Evolutionary conservation across 2,329 filamentous ascomycete genomes (phyloP).

Genomic region (Trichoderma sp.): DNA sequence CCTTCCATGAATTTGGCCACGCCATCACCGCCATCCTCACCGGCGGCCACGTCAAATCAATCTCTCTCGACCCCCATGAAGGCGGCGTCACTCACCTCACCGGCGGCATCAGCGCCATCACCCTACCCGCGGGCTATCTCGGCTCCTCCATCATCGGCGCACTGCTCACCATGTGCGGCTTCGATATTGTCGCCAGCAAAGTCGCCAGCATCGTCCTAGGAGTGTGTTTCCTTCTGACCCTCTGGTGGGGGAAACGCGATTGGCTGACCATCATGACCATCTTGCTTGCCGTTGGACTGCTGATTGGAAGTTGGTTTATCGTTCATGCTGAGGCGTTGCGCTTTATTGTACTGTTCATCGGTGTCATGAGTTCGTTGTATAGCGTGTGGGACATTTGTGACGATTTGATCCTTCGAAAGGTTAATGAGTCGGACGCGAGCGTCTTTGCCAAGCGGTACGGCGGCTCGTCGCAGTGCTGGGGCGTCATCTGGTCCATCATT

Average conservation of each 20-base stretch:
- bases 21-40: conserved; percentile 71
- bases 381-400: conserved; percentile 86
- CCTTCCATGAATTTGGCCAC: conserved; percentile 79
- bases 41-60: conserved; percentile 70
- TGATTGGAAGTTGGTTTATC: conserved; percentile 79
- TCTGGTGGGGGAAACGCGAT: conserved; percentile 79
- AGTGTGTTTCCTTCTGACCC: conserved; percentile 71
- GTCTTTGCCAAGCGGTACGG: conserved; percentile 77
- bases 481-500: conserved; percentile 73
- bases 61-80: conserved; percentile 73
- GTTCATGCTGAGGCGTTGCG: conserved; percentile 69
- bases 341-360: conserved; percentile 76
- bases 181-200: conserved; percentile 78
- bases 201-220: conserved; percentile 71
- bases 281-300: conserved; percentile 65
- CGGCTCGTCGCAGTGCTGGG: conserved; percentile 78
- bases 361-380: conserved; percentile 78
- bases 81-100: conserved; percentile 77
- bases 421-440: conserved; percentile 75
- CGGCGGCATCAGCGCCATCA: conserved; percentile 68
- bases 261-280: conserved; percentile 75
- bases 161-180: conserved; percentile 74
- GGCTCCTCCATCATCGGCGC: conserved; percentile 76
- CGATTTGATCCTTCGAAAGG: conserved; percentile 75
- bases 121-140: conserved; percentile 74